Base-by-base conservation (phyloP, 2,329 filamentous ascomycete species). In the Cladosporium velox region DNA sequence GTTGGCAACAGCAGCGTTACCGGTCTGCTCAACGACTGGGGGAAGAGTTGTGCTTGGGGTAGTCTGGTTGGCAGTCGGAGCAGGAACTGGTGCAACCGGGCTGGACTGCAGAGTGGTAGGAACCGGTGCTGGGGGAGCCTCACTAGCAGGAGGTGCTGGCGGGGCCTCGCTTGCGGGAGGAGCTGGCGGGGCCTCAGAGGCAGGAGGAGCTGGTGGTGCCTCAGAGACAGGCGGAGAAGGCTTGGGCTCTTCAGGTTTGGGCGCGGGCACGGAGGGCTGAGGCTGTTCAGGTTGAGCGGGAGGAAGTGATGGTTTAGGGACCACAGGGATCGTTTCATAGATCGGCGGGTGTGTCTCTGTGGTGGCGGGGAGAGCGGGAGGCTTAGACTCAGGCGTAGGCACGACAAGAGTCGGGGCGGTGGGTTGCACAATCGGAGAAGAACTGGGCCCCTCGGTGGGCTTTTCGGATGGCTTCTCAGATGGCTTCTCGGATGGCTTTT, bases 91-190 rank as follows among this genome's bases (percentile, higher is more conserved):
- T 14, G 61, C 34, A 15, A 34, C 61, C 26, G 61, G 61, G 34
- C 51, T 64, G 26, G 61, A 47, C 34, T 55, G 51, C 3, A 64
- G 26, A 44, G 61, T 64, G 14, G 61, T 64, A 5, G 51, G 61
- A 35, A 21, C 32, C 10, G 60, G 60, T n/a, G 49, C 60, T 14
- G 41, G 41, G 4, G 41, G 59, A 6, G 15, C 38, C 35, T 57
- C 54, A 6, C 5, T 8, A 11, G 30, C n/a, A 14, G 54, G 54
- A 4, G 54, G 52, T 18, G 55, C n/a, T 4, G 55, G 55, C 11
- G 35, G 32, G 2, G 55, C 35, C 21, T 38, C 32, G 7, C 34
- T 21, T 1, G 38, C n/a, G 47, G 57, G 57, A 5, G 32, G 21
- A 34, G 34, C 28, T 14, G 59, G 59, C 24, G 24, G 24, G 24